Base-by-base conservation (phyloP, 2,329 filamentous ascomycete genomes). In the Aspergillus aculeatus region DNA sequence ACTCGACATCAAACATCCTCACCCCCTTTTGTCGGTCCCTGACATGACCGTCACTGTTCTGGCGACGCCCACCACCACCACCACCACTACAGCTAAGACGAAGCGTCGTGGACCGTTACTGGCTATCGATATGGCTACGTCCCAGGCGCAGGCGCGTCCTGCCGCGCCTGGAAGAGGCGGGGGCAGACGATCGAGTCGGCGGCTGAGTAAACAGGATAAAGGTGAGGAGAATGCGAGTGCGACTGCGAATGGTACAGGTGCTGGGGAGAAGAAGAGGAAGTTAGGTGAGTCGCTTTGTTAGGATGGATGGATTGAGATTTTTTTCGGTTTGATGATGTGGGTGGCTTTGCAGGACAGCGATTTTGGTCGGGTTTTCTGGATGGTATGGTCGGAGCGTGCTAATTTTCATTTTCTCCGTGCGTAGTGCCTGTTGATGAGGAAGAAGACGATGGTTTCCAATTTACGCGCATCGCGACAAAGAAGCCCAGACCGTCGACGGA, bases 381-480 rank as follows among this genome's bases (percentile, higher is more conserved):
- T 19, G 7, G 5, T 23, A n/a, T 23, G 41, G 16, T 50, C 26
- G 35, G 31, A 14, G 21, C 23, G 12, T 47, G 47, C 60, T 62
- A 63, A 66, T 58, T 35, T 10, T 35, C 10, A 14, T 35, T 35
- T 29, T 47, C 55, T 19, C 60, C 54, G 60, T 57, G 7, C 62
- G 56, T 60, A 79, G 81, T 77, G 62, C 26, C 55, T 7, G 89
- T 88, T 68, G 88, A 91, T 68, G 89, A 93, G 74, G 84, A 89
- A 69, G 87, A 89, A 69, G 87, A 90, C 78, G 90, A 89, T 68
- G 90, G 90, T 63, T 93, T 93, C 68, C 81, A 86, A 59, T 93
- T 92, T 73, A 86, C 87, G 64, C 85, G 89, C 62, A 81, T 87
- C 11, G 90, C 90, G 71, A 78, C 84, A 69, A 81, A 82, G 62